A percentile compares a stretch with the other conserved stretches of the same genome.
Evolutionary conservation across 2,329 filamentous ascomycete species (phyloP).

Genomic region (Graphiopsis chlorocephala): DNA sequence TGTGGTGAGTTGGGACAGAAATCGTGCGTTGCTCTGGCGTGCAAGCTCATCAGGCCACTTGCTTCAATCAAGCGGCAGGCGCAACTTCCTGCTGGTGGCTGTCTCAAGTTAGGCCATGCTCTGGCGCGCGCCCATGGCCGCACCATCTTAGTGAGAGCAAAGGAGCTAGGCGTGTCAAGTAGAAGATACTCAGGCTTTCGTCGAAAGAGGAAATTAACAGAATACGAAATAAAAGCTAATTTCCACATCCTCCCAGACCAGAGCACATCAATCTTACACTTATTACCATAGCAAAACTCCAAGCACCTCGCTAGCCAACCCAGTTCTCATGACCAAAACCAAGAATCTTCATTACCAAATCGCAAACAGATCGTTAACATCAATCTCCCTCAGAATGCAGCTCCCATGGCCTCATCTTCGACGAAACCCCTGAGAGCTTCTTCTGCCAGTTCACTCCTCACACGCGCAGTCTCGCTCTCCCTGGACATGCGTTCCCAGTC

Average conservation of each 20-base stretch:
- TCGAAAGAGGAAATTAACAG: neutral
- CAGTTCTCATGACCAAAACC: neutral
- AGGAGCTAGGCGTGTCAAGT: neutral
- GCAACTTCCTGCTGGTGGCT: neutral
- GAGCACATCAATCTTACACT: neutral
- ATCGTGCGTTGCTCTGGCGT: neutral
- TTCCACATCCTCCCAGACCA: neutral
- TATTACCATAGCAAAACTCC: neutral
- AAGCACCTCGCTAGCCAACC: neutral
- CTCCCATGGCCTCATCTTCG: constrained; percentile 40
- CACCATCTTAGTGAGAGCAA: neutral
- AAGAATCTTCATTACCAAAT: neutral
- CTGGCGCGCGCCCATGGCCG: too few species aligned
- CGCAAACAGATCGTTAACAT: neutral
- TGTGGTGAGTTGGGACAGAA: neutral
- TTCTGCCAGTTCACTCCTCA: constrained; percentile 48
- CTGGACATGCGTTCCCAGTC: constrained; percentile 48
- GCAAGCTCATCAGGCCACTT: neutral
- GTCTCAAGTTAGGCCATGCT: neutral
- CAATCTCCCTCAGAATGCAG: constrained; percentile 22
- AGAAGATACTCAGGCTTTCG: too few species aligned
- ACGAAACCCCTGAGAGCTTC: constrained; percentile 42
- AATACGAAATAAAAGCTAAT: constrained; percentile 1
- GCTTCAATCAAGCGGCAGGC: neutral
- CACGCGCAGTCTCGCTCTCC: constrained; percentile 44